Evolutionary conservation across 805 yeast species (phyloP), one percentile per base, ranked within the genome.

Genomic region (Jamesozyma gamospora): DNA sequence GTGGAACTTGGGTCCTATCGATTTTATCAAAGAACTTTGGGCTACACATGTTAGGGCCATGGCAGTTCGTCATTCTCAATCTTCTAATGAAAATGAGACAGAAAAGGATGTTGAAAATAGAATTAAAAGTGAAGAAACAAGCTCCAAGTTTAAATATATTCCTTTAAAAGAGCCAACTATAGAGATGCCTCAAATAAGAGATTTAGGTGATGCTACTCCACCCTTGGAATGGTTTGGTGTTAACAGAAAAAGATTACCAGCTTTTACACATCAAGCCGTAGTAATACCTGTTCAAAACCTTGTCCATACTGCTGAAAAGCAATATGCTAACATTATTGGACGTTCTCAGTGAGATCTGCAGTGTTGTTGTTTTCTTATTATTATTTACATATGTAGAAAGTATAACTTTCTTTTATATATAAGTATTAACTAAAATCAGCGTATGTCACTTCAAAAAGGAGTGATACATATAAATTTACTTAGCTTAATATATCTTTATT

Each of bases 211-310:
- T 62, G 97, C 96, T 1, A 92, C 98, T 0, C 98, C 98, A 1
- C 98, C 98, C 2, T 64, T 92, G 42, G 98, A 92, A 57, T 92
- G 98, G 98, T 83, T 92, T 65, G 98, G 98, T 2, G 69, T 92
- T 25, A 92, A 92, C 57, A 71, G 97, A 48, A 74, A 81, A 51
- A 75, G 79, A 48, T 77, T 92, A 48, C 98, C 98, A 0, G 78
- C 82, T 31, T 70, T 83, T 42, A 81, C 95, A 0, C 96, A 92
- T 55, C 90, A 86, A 57, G 66, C 75, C 44, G 76, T 79, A 0
- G 82, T 88, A 36, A 72, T 82, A 12, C 74, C 79, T 2, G 64
- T 92, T 37, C 95, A 86, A 51, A 73, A 76, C 42, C 49, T 86
- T 41, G 84, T 84, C 11, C 76, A 73, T 35, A 79, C 84, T 49